Evolutionary conservation across 352 stramenopile genomes (phyloP).

Genomic region (Phytophthora podocarpi): DNA sequence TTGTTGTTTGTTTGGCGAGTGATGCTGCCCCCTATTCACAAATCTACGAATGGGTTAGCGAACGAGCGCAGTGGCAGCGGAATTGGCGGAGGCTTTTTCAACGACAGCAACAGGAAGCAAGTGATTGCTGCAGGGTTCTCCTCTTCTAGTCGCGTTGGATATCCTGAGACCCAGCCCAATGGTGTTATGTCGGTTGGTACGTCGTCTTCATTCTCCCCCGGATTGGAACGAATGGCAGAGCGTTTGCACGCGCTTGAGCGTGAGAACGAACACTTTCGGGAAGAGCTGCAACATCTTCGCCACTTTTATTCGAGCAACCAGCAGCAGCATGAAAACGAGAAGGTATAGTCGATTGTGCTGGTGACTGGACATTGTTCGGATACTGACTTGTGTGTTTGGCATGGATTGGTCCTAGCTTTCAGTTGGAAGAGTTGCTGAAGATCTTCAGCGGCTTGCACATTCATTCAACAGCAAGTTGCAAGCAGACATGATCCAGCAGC

Average conservation of each 20-base stretch:
- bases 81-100: conserved; percentile 1
- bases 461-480: conserved; percentile 69
- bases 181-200: not conserved
- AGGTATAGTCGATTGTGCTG: conserved; percentile 31
- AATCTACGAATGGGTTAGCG: conserved; percentile 26
- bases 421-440: conserved; percentile 41
- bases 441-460: conserved; percentile 55
- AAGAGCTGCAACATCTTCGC: conserved; percentile 60
- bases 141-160: conserved; percentile 8
- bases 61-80: conserved; percentile 21
- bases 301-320: conserved; percentile 63
- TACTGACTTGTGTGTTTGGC: conserved; percentile 3
- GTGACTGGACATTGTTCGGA: not conserved
- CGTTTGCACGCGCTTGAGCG: conserved; percentile 53
- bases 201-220: conserved; percentile 2
- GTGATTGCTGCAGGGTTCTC: not conserved
- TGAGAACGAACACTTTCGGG: conserved; percentile 62
- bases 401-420: conserved; percentile 14
- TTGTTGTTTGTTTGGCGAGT: not conserved
- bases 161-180: conserved; percentile 4
- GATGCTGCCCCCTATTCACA: conserved; percentile 62
- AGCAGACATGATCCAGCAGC: conserved; percentile 49
- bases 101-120: conserved; percentile 25
- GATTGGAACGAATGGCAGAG: conserved; percentile 16
- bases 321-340: conserved; percentile 59